phyloP scores from a whole-genome alignment of 2,329 filamentous ascomycete species.

The Aspergillus pseudoterreus region DNA sequence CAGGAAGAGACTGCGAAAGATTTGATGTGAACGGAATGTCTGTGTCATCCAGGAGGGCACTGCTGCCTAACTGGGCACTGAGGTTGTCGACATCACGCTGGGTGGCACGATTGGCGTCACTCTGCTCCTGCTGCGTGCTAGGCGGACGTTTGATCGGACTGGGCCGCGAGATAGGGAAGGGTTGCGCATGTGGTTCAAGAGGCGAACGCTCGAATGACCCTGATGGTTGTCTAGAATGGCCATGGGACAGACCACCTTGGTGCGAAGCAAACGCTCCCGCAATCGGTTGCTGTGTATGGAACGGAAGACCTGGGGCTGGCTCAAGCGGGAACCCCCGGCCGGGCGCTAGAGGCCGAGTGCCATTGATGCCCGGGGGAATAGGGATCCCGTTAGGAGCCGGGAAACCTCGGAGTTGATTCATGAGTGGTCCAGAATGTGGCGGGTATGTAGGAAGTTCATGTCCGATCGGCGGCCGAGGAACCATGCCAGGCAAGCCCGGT shows the following conservation, averaged over 20 bases:
- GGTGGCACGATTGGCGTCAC: constrained; percentile 37
- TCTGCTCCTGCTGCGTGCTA: constrained; percentile 58
- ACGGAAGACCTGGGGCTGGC: constrained; percentile 38
- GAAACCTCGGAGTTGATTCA: constrained; percentile 54
- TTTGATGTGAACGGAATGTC: constrained; percentile 62
- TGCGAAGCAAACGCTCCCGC: constrained; percentile 31
- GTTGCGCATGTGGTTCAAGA: constrained; percentile 58
- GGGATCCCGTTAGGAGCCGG: constrained; percentile 48
- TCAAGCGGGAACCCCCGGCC: constrained; percentile 54
- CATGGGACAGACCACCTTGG: constrained; percentile 42
- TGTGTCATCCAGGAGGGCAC: constrained; percentile 73
- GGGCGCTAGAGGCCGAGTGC: constrained; percentile 57
- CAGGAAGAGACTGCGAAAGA: constrained; percentile 42
- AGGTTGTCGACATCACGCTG: constrained; percentile 65
- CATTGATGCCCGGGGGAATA: constrained; percentile 59
- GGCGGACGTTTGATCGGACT: constrained; percentile 84
- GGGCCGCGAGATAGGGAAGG: constrained; percentile 75
- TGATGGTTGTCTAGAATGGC: constrained; percentile 75
- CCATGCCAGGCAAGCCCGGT: constrained; percentile 52
- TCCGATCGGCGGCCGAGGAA: constrained; percentile 49
- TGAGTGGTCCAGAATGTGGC: constrained; percentile 49
- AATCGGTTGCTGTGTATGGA: constrained; percentile 43
- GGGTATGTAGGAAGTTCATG: constrained; percentile 56
- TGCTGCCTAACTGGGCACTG: constrained; percentile 81
- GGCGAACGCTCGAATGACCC: constrained; percentile 55